Conservation (phyloP, 2,329 filamentous ascomycete genomes). For the Proliferodiscus dingleyae region DNA sequence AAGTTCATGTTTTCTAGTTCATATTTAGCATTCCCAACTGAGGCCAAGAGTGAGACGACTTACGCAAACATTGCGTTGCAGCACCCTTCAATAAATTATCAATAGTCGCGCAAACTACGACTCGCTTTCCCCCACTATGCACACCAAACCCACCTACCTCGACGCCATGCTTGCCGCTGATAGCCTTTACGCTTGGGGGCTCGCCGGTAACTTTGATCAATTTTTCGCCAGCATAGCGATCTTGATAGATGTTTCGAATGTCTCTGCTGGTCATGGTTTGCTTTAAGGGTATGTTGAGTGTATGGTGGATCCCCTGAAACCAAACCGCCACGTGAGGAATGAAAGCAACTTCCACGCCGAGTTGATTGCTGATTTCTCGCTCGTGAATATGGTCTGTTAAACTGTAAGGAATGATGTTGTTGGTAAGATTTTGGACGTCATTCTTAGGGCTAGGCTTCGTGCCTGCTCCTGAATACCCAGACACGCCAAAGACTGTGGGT, state of each 20-base stretch:
- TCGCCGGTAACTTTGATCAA: constrained; percentile 91
- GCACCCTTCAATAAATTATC: constrained; percentile 93
- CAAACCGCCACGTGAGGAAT: constrained; percentile 92
- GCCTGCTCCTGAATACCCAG: constrained; percentile 90
- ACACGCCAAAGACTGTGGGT: constrained; percentile 84
- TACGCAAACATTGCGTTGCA: constrained; percentile 86
- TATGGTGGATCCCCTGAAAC: constrained; percentile 94
- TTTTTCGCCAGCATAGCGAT: constrained; percentile 92
- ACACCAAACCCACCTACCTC: constrained; percentile 97
- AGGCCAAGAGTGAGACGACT: constrained; percentile 37
- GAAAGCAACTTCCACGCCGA: constrained; percentile 73
- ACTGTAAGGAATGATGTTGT: constrained; percentile 89
- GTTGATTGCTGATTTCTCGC: constrained; percentile 76
- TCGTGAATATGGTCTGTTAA: constrained; percentile 95
- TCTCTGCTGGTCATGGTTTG: constrained; percentile 85
- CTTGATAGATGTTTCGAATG: constrained; percentile 91
- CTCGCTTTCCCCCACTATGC: constrained; percentile 80
- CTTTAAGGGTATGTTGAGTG: constrained; percentile 83
- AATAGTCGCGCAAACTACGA: constrained; percentile 90
- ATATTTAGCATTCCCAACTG: constrained; percentile 10
- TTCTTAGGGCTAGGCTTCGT: constrained; percentile 95
- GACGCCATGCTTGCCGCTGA: constrained; percentile 78
- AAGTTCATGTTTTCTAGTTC: constrained; percentile 83
- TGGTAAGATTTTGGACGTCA: constrained; percentile 72
- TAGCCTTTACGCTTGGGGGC: constrained; percentile 77